Conservation (phyloP, 1,139 yeast genomes). For the Magnusiomyces tetraspermus region DNA sequence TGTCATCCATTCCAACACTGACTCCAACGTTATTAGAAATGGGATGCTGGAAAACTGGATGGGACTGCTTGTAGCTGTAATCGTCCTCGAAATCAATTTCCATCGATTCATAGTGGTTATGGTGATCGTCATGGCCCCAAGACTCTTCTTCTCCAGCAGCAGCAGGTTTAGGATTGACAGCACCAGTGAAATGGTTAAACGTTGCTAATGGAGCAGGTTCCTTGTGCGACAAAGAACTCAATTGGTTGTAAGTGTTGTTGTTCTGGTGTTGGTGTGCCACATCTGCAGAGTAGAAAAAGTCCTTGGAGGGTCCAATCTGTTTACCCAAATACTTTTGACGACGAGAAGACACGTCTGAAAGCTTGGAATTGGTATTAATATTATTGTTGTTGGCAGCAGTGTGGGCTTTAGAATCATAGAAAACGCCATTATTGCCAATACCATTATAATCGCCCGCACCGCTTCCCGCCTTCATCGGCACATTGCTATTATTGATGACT, state of each 20-base stretch:
- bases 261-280: background rate
- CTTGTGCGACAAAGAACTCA: background rate
- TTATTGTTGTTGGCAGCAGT: no score
- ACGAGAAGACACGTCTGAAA: background rate
- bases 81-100: slow-evolving; percentile 12
- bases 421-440: background rate
- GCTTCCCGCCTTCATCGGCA: background rate
- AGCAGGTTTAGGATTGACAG: background rate
- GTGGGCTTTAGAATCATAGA: slow-evolving; percentile 2
- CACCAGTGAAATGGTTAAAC: background rate
- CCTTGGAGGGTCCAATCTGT: background rate
- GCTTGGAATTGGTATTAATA: background rate
- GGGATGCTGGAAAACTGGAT: slow-evolving; percentile 5
- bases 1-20: background rate
- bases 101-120: slow-evolving; percentile 4
- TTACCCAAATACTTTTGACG: slow-evolving; percentile 2
- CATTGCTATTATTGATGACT: slow-evolving; percentile 1
- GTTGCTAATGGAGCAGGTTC: background rate
- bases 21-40: background rate
- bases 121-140: slow-evolving; percentile 6
- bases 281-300: background rate
- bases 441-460: background rate
- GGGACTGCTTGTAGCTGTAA: slow-evolving; percentile 8
- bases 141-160: no score
- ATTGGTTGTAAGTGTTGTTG: background rate